Percentiles rank a stretch among this genome's conserved stretches.
Conservation (phyloP, 176 grass and related monocot genomes). For the Pontederia paniculata region DNA sequence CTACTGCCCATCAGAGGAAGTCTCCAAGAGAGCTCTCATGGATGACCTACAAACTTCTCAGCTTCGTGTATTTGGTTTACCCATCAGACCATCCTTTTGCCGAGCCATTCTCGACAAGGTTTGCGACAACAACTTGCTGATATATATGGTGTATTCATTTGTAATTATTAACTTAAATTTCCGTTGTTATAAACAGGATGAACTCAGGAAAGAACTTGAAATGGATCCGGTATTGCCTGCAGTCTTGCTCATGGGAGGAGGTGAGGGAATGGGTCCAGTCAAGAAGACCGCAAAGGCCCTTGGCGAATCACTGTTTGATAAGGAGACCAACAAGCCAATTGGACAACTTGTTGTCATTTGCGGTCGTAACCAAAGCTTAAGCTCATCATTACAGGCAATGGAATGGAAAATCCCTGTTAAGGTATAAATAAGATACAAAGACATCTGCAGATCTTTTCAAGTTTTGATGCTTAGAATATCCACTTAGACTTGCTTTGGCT, state of each 20-base stretch:
- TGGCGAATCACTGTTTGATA: conserved; percentile 68
- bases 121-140: background rate
- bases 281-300: conserved; percentile 91
- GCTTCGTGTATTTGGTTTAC: conserved; percentile 81
- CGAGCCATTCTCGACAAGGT: conserved; percentile 87
- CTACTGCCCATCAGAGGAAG: conserved; percentile 96
- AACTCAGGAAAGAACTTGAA: conserved; percentile 72
- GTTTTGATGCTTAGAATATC: background rate
- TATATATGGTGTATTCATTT: background rate
- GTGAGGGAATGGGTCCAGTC: conserved; percentile 98
- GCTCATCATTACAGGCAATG: conserved; percentile 45
- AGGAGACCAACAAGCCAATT: conserved; percentile 61
- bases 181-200: conserved; percentile 28
- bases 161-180: background rate
- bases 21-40: conserved; percentile 77
- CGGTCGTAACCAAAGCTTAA: conserved; percentile 84
- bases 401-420: conserved; percentile 91
- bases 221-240: conserved; percentile 82
- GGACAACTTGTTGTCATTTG: conserved; percentile 95
- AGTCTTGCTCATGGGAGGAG: conserved; percentile 90
- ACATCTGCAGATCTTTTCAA: background rate
- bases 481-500: background rate
- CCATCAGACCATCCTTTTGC: conserved; percentile 86
- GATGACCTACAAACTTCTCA: conserved; percentile 71
- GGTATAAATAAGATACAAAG: conserved; percentile 28